Base-by-base conservation (phyloP, 768 basidiomycete species). In the Pleurotus djamor region DNA sequence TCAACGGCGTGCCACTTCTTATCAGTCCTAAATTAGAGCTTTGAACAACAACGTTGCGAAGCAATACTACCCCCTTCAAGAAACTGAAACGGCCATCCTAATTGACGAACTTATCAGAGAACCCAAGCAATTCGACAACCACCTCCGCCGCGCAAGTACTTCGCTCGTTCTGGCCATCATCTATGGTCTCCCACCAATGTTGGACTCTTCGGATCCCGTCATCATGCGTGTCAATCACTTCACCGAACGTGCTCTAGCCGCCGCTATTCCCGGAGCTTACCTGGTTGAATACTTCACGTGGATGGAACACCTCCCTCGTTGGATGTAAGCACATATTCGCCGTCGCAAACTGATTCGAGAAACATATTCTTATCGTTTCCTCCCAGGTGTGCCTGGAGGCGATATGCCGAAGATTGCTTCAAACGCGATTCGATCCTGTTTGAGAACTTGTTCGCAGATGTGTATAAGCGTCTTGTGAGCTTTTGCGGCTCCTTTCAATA, bases 231-330 rank as follows among this genome's bases (percentile, higher is more conserved):
- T 67, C n/a, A 63, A 61, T 35, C 45, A 60, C 16, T 69, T 72
- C 43, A 61, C 65, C 9, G 61, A 64, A 8, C 67, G 75, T 1
- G 59, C 71, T 9, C 66, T 70, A 16, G 60, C 60, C 5, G 74
- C 76, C 4, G 67, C 68, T 1, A 63, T 65, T 49, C 76, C 75
- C 9, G 76, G 76, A 9, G 64, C 68, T 9, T 68, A 66, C 56
- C 17, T 72, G 16, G 74, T 75, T 34, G 74, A 76, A 55, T 66
- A 68, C 52, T 71, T 76, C 47, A 68, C 72, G 2, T 72, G 67
- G 65, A 69, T 76, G 67, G 57, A 63, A 48, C 62, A 70, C 45
- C 48, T 76, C 9, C 74, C 74, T 1, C 13, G 56, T 3, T 70
- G 63, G 63, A 57, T 74, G 63, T 50, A 50, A 28, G 49, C 34